Conservation (phyloP, 148 eudicot genomes). For the Dianthus caryophyllus region DNA sequence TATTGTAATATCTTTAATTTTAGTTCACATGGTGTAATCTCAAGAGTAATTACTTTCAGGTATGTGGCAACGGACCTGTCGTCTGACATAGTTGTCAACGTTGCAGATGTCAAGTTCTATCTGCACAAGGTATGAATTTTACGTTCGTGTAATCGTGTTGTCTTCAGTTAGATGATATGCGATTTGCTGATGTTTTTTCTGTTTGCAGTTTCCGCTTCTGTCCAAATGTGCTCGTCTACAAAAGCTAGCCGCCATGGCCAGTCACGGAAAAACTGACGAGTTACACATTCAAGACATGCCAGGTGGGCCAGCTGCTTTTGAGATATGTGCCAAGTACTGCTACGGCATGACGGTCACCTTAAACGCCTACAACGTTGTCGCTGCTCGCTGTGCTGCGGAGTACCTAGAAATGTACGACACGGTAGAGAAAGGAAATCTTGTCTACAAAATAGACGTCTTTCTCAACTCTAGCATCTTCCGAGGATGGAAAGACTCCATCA, state of each 20-base stretch:
- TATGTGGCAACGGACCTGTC: conserved; percentile 82
- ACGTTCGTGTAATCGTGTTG: no score
- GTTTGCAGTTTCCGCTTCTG: conserved; percentile 65
- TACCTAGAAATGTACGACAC: conserved; percentile 75
- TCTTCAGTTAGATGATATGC: neutral
- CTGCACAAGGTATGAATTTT: conserved; percentile 68
- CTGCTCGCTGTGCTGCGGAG: conserved; percentile 87
- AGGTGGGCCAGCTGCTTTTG: conserved; percentile 81
- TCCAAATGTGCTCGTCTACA: conserved; percentile 80
- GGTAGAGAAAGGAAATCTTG: conserved; percentile 67
- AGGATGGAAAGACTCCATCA: conserved; percentile 93
- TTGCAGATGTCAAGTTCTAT: conserved; percentile 76
- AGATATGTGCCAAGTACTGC: conserved; percentile 81
- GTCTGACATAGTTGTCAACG: conserved; percentile 63
- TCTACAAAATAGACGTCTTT: conserved; percentile 83
- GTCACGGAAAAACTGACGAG: conserved; percentile 50
- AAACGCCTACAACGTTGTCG: conserved; percentile 75
- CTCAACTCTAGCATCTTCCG: conserved; percentile 75
- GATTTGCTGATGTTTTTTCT: conserved; percentile 1
- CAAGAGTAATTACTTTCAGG: conserved; percentile 37
- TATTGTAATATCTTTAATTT: neutral
- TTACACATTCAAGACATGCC: conserved; percentile 62
- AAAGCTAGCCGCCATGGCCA: conserved; percentile 51
- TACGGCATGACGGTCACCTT: conserved; percentile 86
- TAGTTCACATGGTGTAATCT: conserved; percentile 5